A percentile compares a stretch with the other conserved stretches of the same genome.
Evolutionary conservation across 2,329 filamentous ascomycete genomes (phyloP).

Genomic region (Fusarium sp.): DNA sequence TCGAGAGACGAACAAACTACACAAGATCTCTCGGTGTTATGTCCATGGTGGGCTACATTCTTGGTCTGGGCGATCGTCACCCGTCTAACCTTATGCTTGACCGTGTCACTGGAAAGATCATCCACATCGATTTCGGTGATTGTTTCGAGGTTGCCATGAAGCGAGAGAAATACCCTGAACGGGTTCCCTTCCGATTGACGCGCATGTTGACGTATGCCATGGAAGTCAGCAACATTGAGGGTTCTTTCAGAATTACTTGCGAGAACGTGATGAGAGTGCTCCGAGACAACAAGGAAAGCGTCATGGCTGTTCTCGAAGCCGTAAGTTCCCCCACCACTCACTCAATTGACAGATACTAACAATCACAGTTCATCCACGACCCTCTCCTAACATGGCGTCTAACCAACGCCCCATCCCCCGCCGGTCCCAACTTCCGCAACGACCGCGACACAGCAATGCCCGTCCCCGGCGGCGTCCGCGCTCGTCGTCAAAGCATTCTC

Average conservation of each 20-base stretch:
- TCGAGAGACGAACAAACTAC: slow-evolving; percentile 98
- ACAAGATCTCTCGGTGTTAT: slow-evolving; percentile 97
- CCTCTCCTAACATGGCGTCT: slow-evolving; percentile 98
- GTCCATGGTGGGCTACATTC: slow-evolving; percentile 99
- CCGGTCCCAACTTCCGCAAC: slow-evolving; percentile 74
- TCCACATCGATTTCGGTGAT: slow-evolving; percentile 99
- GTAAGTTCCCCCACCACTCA: slow-evolving; percentile 65
- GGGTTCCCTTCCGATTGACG: slow-evolving; percentile 96
- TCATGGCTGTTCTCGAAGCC: slow-evolving; percentile 98
- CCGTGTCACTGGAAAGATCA: slow-evolving; percentile 92
- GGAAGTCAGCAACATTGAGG: slow-evolving; percentile 99
- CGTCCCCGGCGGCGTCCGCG: slow-evolving; percentile 61
- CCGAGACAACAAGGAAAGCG: slow-evolving; percentile 95
- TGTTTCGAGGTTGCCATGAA: slow-evolving; percentile 99
- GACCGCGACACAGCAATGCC: slow-evolving; percentile 67
- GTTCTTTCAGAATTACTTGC: slow-evolving; percentile 96
- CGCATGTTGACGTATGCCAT: slow-evolving; percentile 99
- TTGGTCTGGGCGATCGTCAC: slow-evolving; percentile 95
- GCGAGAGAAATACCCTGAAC: slow-evolving; percentile 97
- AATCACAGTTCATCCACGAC: slow-evolving; percentile 90
- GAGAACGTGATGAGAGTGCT: slow-evolving; percentile 98
- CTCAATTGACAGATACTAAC: slow-evolving; percentile 8
- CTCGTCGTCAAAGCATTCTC: slow-evolving; percentile 76
- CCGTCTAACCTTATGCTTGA: slow-evolving; percentile 98
- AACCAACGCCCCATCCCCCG: slow-evolving; percentile 70